Conservation (phyloP, 2,329 filamentous ascomycete genomes). For the Colletotrichum endophyticum region DNA sequence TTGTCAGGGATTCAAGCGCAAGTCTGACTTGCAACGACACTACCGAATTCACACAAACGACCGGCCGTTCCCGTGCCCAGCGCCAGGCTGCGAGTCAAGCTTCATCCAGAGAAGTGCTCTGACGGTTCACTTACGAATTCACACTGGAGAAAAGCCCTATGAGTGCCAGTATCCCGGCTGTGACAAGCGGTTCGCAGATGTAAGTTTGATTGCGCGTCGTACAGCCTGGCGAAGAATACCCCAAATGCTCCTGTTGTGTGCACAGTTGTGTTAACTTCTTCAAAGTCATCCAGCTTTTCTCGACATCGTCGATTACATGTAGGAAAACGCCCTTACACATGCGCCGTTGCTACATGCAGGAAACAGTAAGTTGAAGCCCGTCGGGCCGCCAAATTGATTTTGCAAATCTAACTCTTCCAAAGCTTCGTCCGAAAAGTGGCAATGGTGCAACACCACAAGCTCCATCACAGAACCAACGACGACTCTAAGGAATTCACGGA, state of each 20-base stretch:
- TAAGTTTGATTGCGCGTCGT: conserved; percentile 38
- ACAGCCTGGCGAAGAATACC: accelerated
- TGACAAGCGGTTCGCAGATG: conserved; percentile 73
- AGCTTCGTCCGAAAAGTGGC: not conserved
- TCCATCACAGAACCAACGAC: not conserved
- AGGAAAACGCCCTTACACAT: not conserved
- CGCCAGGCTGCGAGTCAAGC: conserved; percentile 68
- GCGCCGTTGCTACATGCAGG: not conserved
- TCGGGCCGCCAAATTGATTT: not conserved
- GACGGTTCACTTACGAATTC: conserved; percentile 73
- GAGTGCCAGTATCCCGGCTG: conserved; percentile 70
- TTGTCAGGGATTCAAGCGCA: conserved; percentile 71
- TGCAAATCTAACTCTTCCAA: not conserved
- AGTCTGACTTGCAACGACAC: conserved; percentile 73
- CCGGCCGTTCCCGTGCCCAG: conserved; percentile 67
- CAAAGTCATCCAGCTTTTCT: not conserved
- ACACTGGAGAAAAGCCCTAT: conserved; percentile 75
- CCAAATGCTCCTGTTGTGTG: accelerated
- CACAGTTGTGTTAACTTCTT: not conserved
- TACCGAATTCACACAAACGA: conserved; percentile 77
- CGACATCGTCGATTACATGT: not conserved
- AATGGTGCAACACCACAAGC: not conserved
- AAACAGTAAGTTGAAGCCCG: not conserved
- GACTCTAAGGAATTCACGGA: not conserved
- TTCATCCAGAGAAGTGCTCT: conserved; percentile 75